These are phyloP conservation scores for Ceratocystis lukuohia DNA, from an alignment of 2,329 filamentous ascomycete species.

Conservation along the genomic window DNA sequence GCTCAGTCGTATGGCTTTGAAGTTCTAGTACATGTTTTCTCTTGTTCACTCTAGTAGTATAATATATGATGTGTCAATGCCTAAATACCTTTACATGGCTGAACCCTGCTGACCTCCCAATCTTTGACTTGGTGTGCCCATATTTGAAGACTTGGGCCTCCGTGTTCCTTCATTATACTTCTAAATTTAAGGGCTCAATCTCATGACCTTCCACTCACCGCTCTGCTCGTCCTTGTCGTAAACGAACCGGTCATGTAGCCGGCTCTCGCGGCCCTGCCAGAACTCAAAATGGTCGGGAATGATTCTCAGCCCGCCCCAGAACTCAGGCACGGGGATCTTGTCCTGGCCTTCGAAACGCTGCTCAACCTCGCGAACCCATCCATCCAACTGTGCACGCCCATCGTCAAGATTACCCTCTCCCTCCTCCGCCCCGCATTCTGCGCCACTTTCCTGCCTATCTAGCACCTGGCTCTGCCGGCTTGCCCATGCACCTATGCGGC, in stretches of 20 bases:
- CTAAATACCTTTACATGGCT: no score
- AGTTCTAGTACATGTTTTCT: neutral
- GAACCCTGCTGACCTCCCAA: no score
- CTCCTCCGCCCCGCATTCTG: slow-evolving; percentile 15
- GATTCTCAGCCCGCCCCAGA: slow-evolving; percentile 86
- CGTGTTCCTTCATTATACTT: neutral
- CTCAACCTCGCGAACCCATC: slow-evolving; percentile 64
- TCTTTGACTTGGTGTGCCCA: no score
- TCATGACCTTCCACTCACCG: slow-evolving; percentile 51
- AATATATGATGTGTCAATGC: neutral
- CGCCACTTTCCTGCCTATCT: slow-evolving; percentile 28
- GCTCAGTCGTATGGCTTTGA: no score
- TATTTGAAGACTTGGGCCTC: no score
- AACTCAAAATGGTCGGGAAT: slow-evolving; percentile 84
- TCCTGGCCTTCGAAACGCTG: slow-evolving; percentile 60
- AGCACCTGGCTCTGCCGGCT: slow-evolving; percentile 76
- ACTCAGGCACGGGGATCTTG: slow-evolving; percentile 76
- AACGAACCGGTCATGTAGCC: slow-evolving; percentile 85
- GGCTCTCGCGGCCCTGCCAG: slow-evolving; percentile 82
- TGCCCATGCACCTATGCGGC: slow-evolving; percentile 82
- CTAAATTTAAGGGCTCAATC: slow-evolving; percentile 51
- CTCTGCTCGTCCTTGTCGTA: slow-evolving; percentile 41
- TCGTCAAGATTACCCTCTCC: slow-evolving; percentile 37
- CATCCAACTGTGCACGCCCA: slow-evolving; percentile 60
- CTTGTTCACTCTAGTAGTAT: neutral